Evolutionary conservation across 2,329 filamentous ascomycete genomes (phyloP), one percentile per base, ranked within the genome.

Genomic region (Clonostachys rhizophaga): DNA sequence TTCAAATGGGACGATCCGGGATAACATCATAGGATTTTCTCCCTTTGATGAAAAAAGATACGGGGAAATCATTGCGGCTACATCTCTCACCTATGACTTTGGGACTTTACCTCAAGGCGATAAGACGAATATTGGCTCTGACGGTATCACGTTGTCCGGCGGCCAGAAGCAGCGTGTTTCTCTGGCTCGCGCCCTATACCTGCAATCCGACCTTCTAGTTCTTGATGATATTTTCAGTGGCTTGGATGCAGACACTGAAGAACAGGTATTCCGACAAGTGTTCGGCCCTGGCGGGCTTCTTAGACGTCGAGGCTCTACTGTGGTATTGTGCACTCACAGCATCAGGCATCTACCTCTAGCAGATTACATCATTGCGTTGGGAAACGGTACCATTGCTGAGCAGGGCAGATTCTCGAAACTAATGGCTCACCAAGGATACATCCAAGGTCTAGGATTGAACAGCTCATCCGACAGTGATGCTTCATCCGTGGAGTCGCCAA

Each of bases 351-450:
- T 71, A 5, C 59, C 64, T 0, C 52, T 54, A 35, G 70, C 61
- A 47, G 71, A 79, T 41, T 68, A 74, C 34, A 69, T 79, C 8
- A 67, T 79, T 37, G 71, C 68, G 0, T 64, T 81, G 0, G 66
- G 65, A 0, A 63, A 67, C 10, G 74, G 75, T 0, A 62, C 53
- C 0, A 49, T 78, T 2, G 56, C 69, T 1, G 74, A 79, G 36
- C 67, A 78, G 34, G 64, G 65, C 0, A 46, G 40, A 5, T 65
- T 63, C 44, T 13, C 47, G 0, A 53, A 60, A 2, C 47, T 65
- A 18, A 50, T 56, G 44, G 48, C 50, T 2, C 67, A 67, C 35
- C 58, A 64, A 14, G 65, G 62, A 18, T 73, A 73, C 40, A 62
- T 73, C 0, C 56, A 67, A n/a, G 63, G 63, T 11, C 60, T 73